A percentile compares a stretch with the other conserved stretches of the same genome.
These are phyloP conservation scores for Capsicum baccatum DNA, from an alignment of 257 asterid species.

Conservation along the genomic window DNA sequence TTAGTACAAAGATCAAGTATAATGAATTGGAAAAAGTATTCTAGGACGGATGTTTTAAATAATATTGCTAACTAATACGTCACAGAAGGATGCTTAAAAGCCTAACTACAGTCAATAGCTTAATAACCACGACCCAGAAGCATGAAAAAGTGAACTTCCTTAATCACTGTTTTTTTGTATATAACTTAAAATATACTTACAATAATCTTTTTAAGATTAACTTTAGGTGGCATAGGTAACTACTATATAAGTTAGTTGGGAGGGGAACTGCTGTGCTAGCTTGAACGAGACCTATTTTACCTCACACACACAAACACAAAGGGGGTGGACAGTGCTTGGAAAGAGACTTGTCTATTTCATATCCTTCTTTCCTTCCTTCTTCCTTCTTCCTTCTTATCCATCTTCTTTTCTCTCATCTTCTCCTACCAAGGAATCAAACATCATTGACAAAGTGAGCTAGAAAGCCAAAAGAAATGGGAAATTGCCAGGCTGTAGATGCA, in stretches of 20 bases:
- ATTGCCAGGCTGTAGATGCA: conserved; percentile 90
- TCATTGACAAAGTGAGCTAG: not conserved
- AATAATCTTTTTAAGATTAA: not conserved
- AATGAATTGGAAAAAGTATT: too few species aligned
- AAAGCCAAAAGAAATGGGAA: conserved; percentile 57
- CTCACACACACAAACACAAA: conserved; percentile 22
- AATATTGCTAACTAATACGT: too few species aligned
- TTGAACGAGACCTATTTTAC: conserved; percentile 48
- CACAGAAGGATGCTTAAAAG: too few species aligned
- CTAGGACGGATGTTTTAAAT: too few species aligned
- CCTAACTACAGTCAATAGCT: too few species aligned
- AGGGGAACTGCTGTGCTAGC: conserved; percentile 36
- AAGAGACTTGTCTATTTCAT: conserved; percentile 46
- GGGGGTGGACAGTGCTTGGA: conserved; percentile 38
- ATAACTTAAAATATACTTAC: not conserved
- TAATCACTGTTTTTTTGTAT: not conserved
- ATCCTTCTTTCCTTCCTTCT: conserved; percentile 34
- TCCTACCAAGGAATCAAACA: not conserved
- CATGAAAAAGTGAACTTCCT: not conserved
- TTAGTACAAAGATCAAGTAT: too few species aligned
- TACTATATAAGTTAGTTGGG: conserved; percentile 29
- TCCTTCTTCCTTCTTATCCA: conserved; percentile 34
- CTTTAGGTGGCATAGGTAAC: conserved; percentile 17
- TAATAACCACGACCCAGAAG: not conserved
- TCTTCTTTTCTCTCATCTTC: conserved; percentile 24